Evolutionary conservation across 2,329 filamentous ascomycete species (phyloP).

Genomic region (Cercospora sp.): DNA sequence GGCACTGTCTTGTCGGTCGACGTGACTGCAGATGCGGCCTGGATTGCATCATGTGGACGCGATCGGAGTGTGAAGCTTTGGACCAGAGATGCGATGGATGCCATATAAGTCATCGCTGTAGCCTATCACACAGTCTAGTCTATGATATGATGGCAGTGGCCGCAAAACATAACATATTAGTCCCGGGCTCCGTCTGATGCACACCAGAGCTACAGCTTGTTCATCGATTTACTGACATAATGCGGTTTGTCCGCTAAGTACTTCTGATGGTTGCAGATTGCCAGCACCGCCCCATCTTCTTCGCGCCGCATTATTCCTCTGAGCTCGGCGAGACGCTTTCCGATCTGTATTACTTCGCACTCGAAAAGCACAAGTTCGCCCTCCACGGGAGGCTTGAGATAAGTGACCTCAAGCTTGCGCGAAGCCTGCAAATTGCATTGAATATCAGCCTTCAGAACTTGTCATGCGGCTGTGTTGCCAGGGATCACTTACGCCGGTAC

Average conservation of each 20-base stretch:
- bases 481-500: neutral
- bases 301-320: conserved; percentile 44
- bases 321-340: conserved; percentile 43
- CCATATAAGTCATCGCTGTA: conserved; percentile 30
- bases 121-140: neutral
- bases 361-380: conserved; percentile 45
- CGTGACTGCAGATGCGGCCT: conserved; percentile 79
- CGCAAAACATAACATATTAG: neutral
- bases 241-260: conserved; percentile 20
- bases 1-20: conserved; percentile 91
- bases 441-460: no score
- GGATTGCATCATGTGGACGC: conserved; percentile 93
- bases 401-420: conserved; percentile 47
- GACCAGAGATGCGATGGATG: conserved; percentile 76
- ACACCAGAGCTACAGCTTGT: neutral
- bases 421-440: neutral
- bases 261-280: conserved; percentile 35
- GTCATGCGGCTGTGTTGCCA: neutral
- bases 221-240: conserved; percentile 5
- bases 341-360: conserved; percentile 46
- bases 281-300: conserved; percentile 34
- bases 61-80: conserved; percentile 96
- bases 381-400: conserved; percentile 44
- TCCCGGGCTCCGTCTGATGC: neutral
- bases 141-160: neutral